Percentiles rank a stretch among this genome's conserved stretches.
Conservation (phyloP, 2,329 filamentous ascomycete species). For the Mycosphaerella arachidis region DNA sequence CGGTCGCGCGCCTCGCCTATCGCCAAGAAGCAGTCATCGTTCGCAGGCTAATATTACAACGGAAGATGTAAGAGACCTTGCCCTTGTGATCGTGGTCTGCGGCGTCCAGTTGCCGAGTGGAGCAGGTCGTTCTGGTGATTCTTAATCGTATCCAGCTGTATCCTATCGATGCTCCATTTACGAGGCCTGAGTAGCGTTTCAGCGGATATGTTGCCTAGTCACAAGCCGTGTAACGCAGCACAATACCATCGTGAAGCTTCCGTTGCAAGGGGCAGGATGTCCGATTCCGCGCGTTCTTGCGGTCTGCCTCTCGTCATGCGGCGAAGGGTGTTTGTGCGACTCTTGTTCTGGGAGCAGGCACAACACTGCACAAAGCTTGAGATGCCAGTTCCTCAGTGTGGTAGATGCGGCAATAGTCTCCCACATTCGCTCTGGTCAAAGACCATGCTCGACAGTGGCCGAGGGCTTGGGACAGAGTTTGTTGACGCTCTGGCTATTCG, state of each 20-base stretch:
- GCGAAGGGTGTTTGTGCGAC: no score
- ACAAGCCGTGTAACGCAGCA: not conserved
- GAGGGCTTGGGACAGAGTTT: no score
- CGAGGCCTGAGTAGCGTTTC: not conserved
- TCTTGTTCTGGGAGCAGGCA: no score
- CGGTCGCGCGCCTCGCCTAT: not conserved
- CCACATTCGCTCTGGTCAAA: no score
- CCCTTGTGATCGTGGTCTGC: not conserved
- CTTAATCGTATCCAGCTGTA: not conserved
- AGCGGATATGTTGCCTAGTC: not conserved
- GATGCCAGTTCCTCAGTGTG: no score
- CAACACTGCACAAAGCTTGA: no score
- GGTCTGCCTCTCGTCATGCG: not conserved
- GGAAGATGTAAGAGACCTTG: not conserved
- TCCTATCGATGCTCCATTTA: not conserved
- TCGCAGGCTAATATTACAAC: not conserved
- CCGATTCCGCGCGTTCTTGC: not conserved
- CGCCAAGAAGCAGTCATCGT: not conserved
- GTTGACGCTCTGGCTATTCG: no score
- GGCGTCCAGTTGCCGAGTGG: not conserved
- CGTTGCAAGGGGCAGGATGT: no score
- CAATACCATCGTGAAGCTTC: not conserved
- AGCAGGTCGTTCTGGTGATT: not conserved
- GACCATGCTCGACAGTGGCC: no score
- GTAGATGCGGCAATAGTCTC: no score